Evolutionary conservation across 768 basidiomycete genomes (phyloP).

Genomic region (Lanmaoa pseudosensibilis): DNA sequence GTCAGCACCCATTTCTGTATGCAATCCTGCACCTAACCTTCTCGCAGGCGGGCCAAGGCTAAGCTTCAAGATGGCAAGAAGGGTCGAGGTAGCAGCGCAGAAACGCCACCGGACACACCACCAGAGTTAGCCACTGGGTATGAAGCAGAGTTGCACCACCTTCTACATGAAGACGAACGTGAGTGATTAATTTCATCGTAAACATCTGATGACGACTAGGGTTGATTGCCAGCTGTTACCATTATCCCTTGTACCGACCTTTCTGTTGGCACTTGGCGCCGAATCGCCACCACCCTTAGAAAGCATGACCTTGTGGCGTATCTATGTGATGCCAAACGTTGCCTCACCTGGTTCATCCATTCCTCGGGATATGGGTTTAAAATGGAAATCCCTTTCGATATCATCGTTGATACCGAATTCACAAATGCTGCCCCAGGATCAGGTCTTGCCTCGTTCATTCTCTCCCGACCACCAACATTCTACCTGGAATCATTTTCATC

Average conservation of each 20-base stretch:
- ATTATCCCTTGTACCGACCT: conserved; percentile 77
- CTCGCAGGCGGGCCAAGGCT: conserved; percentile 73
- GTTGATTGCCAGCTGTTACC: conserved; percentile 53
- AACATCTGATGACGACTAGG: neutral
- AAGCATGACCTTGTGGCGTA: conserved; percentile 76
- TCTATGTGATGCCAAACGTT: conserved; percentile 63
- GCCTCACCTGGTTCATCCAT: conserved; percentile 77
- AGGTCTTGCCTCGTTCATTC: conserved; percentile 60
- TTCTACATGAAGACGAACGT: conserved; percentile 82
- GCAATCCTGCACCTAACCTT: neutral
- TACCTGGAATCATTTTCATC: conserved; percentile 53
- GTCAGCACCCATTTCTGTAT: conserved; percentile 25
- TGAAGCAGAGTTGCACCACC: conserved; percentile 57
- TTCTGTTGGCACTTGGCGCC: conserved; percentile 76
- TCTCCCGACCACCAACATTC: conserved; percentile 68
- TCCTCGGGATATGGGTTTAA: conserved; percentile 75
- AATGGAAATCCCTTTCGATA: conserved; percentile 77
- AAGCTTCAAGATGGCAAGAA: conserved; percentile 68
- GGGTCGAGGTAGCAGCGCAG: conserved; percentile 33
- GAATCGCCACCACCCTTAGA: conserved; percentile 55
- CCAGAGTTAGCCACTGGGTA: conserved; percentile 52
- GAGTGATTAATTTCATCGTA: conserved; percentile 31
- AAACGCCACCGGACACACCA: conserved; percentile 47
- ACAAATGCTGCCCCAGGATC: conserved; percentile 52
- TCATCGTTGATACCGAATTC: conserved; percentile 59